Evolutionary conservation across 257 asterid species (phyloP).

Genomic region (Salvia miltiorrhiza): DNA sequence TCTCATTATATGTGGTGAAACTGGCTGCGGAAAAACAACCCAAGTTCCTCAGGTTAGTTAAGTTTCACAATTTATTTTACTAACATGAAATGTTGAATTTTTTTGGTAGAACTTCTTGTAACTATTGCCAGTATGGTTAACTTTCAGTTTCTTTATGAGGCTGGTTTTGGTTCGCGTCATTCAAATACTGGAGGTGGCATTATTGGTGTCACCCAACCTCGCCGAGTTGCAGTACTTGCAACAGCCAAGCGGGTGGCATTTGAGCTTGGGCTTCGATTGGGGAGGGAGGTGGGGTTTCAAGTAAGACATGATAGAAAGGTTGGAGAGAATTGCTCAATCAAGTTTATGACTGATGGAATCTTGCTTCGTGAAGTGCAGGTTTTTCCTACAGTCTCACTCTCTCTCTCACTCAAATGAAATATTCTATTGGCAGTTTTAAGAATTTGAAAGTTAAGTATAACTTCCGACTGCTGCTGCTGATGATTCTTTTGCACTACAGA

Average conservation of each 20-base stretch:
- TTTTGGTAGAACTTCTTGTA: not conserved
- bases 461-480: not conserved
- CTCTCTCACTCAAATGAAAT: not conserved
- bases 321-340: slow-evolving; percentile 81
- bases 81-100: not conserved
- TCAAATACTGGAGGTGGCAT: slow-evolving; percentile 54
- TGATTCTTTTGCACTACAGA: slow-evolving; percentile 38
- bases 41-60: slow-evolving; percentile 95
- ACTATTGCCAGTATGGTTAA: slow-evolving; percentile 18
- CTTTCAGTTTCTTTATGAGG: slow-evolving; percentile 92
- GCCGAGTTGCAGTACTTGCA: slow-evolving; percentile 96
- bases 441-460: not conserved
- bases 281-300: slow-evolving; percentile 95
- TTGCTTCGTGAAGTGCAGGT: slow-evolving; percentile 99
- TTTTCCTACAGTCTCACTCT: slow-evolving; percentile 22
- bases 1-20: slow-evolving; percentile 92
- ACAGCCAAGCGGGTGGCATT: slow-evolving; percentile 94
- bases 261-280: slow-evolving; percentile 83
- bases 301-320: slow-evolving; percentile 90
- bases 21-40: slow-evolving; percentile 98
- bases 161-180: slow-evolving; percentile 66
- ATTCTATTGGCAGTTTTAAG: not conserved
- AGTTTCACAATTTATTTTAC: slow-evolving; percentile 1
- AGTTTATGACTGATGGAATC: slow-evolving; percentile 98
- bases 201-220: slow-evolving; percentile 97